Evolutionary conservation across 305 asterid genomes (phyloP).

Genomic region (Euphrasia arctica): DNA sequence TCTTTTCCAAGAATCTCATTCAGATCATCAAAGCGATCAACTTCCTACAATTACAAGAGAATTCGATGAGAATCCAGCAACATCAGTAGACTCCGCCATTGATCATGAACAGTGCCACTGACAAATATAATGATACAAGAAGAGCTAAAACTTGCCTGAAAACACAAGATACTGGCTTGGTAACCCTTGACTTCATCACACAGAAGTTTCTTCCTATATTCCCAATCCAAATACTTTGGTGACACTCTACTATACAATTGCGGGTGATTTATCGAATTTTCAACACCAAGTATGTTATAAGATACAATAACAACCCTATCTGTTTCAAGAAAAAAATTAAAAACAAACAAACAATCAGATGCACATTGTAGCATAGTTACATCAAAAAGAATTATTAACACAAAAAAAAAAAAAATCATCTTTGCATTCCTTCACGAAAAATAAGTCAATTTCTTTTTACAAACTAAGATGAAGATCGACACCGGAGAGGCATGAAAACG

Average conservation of each 20-base stretch:
- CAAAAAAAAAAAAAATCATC: not conserved
- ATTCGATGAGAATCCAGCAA: not conserved
- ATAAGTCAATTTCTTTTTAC: not conserved
- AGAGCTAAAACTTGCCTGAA: conserved; percentile 50
- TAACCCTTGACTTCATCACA: conserved; percentile 57
- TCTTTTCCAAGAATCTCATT: conserved; percentile 48
- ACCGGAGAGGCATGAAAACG: conserved; percentile 5
- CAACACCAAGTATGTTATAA: conserved; percentile 74
- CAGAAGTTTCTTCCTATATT: conserved; percentile 53
- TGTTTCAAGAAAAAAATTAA: conserved; percentile 27
- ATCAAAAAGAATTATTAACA: not conserved
- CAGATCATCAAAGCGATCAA: conserved; percentile 68
- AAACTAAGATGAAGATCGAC: not conserved
- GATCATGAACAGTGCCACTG: conserved; percentile 4
- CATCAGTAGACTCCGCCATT: conserved; percentile 11
- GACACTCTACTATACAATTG: conserved; percentile 49
- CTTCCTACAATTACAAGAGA: conserved; percentile 52
- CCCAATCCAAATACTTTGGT: conserved; percentile 64
- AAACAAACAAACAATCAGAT: conserved; percentile 14
- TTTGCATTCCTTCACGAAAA: conserved; percentile 5
- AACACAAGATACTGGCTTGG: conserved; percentile 63
- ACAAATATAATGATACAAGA: conserved; percentile 18
- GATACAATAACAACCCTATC: conserved; percentile 62
- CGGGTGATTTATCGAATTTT: conserved; percentile 62
- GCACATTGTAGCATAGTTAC: conserved; percentile 5